These are phyloP conservation scores for Austroboletus festivus DNA, from an alignment of 768 basidiomycete species.

Conservation along the genomic window DNA sequence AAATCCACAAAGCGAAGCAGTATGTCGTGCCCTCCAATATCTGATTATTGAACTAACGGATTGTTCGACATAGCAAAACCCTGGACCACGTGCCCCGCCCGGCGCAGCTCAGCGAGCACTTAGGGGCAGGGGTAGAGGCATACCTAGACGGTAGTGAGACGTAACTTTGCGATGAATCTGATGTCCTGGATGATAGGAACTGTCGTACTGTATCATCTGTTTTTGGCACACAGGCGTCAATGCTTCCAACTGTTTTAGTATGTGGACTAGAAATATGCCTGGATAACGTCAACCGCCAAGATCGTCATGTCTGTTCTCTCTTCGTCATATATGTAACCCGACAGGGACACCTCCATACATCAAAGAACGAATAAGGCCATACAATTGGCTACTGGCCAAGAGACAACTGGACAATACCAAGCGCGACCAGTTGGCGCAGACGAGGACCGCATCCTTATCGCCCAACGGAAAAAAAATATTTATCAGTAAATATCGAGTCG, in stretches of 20 bases:
- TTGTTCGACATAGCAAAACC: constrained; percentile 48
- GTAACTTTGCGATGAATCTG: constrained; percentile 9
- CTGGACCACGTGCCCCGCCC: constrained; percentile 90
- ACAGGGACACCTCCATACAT: no score
- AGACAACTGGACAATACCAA: no score
- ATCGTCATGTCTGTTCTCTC: no score
- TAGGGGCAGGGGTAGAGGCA: constrained; percentile 83
- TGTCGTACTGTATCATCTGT: constrained; percentile 19
- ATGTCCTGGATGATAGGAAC: constrained; percentile 6
- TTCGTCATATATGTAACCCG: no score
- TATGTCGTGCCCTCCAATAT: constrained; percentile 38
- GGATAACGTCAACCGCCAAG: no score
- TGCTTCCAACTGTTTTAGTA: background rate
- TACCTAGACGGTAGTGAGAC: constrained; percentile 56
- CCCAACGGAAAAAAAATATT: no score
- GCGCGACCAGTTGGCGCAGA: no score
- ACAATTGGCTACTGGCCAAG: no score
- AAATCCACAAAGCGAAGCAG: constrained; percentile 91
- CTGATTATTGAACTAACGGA: constrained; percentile 17
- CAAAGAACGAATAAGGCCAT: no score
- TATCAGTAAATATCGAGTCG: no score
- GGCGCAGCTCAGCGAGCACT: constrained; percentile 85
- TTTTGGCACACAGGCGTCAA: constrained; percentile 18
- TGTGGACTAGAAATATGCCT: no score
- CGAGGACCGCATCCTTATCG: no score